Base-by-base conservation (phyloP, 2,329 filamentous ascomycete genomes). In the Drechmeria coniospora region DNA sequence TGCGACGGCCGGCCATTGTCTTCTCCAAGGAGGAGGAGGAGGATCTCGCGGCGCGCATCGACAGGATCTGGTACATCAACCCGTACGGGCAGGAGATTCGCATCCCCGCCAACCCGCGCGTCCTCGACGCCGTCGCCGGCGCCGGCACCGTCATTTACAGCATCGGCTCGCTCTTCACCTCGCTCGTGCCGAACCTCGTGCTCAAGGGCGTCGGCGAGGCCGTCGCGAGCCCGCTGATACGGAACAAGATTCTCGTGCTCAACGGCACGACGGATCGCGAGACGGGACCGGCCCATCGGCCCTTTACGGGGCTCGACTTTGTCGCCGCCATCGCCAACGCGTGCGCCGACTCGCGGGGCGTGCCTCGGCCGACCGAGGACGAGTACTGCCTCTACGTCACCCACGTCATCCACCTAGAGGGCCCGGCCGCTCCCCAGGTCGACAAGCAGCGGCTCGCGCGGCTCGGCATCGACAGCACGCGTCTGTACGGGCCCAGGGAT, bases 31-130 rank as follows among this genome's bases (percentile, higher is more conserved):
- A 61, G 44, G 62, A 70, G 21, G 76, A 83, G 36, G 72, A 80
- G 34, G 80, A 87, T 30, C 61, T 95, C 1, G 68, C 81, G 0
- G 66, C 78, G 0, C 67, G 81, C 16, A 92, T 95, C 40, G 63
- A 75, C 30, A 61, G 86, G 3, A 65, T 95, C 18, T 95, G 84
- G 83, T 95, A 95, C 57, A 95, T 95, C 57, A 95, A 94, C 45
- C 87, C 87, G 0, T 95, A 94, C 50, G 87, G 87, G n/a, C 83
- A 94, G 47, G 86, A 94, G 52, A 94, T 95, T 39, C 72, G 76
- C 12, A 80, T 86, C 1, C 68, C 75, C 0, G 79, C 83, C 2
- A 95, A 93, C 43, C 75, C 83, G 0, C 74, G 82, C 27, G 82
- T 87, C 0, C 42, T 92, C 0, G 65, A 72, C 6, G 72, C 82